Percentiles rank a stretch among this genome's conserved stretches.
These are phyloP conservation scores for Hippophae tibetana DNA, from an alignment of 306 rosid species.

Conservation along the genomic window DNA sequence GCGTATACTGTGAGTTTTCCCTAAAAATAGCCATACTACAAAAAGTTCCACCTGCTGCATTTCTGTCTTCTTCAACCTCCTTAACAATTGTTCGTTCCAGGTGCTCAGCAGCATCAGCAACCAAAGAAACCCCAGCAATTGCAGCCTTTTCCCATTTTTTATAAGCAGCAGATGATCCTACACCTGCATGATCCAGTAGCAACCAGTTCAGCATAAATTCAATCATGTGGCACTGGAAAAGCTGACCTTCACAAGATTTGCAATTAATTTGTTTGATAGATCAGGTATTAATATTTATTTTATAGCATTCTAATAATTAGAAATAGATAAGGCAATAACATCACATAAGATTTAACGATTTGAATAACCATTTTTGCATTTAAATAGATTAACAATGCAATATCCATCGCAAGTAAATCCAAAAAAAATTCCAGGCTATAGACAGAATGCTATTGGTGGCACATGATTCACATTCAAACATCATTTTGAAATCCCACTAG, in stretches of 20 bases:
- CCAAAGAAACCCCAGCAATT: slow-evolving; percentile 95
- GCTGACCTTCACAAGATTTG: not conserved
- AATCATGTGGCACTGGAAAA: not conserved
- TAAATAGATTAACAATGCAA: too few species aligned
- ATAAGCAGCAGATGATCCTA: slow-evolving; percentile 64
- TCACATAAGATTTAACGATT: too few species aligned
- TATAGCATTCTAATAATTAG: not conserved
- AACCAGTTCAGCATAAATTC: slow-evolving; percentile 9
- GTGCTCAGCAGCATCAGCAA: slow-evolving; percentile 99
- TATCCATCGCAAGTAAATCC: too few species aligned
- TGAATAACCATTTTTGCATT: too few species aligned
- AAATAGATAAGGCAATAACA: too few species aligned
- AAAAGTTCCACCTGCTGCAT: slow-evolving; percentile 35
- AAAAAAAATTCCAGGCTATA: too few species aligned
- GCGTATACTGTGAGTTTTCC: too few species aligned
- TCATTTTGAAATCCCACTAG: too few species aligned
- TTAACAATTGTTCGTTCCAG: slow-evolving; percentile 67
- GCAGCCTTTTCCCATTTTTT: slow-evolving; percentile 99
- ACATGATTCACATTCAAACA: too few species aligned
- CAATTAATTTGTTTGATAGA: not conserved
- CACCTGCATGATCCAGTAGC: slow-evolving; percentile 30
- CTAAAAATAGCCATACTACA: not conserved
- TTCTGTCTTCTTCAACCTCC: slow-evolving; percentile 50
- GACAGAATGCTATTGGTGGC: too few species aligned
- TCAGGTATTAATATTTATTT: not conserved